Conservation (phyloP, 1,139 yeast genomes). For the Diutina pseudorugosa region DNA sequence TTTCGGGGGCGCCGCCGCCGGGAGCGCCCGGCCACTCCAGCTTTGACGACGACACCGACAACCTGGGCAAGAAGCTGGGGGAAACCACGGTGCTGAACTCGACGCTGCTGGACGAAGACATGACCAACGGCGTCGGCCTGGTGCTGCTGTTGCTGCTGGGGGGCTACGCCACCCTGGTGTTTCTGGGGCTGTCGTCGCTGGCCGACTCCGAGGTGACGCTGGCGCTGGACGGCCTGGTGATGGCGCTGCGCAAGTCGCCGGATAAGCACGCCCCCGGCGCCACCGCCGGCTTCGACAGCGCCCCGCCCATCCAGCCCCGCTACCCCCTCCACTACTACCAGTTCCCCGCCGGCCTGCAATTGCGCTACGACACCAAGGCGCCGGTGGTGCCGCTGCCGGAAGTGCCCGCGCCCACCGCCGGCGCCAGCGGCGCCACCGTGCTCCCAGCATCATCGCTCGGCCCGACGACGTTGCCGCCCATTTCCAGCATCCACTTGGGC, state of each 20-base stretch:
- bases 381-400: neutral
- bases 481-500: neutral
- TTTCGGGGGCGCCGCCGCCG: neutral
- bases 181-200: neutral
- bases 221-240: neutral
- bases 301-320: neutral
- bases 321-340: neutral
- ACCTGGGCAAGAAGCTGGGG: neutral
- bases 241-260: neutral
- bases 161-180: neutral
- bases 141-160: neutral
- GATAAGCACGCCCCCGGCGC: neutral
- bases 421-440: neutral
- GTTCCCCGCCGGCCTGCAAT: neutral
- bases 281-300: neutral
- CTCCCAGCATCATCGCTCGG: neutral
- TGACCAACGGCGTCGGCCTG: neutral
- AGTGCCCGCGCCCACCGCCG: neutral
- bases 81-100: conserved; percentile 2
- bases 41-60: neutral
- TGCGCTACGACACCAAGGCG: neutral
- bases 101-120: neutral
- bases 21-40: neutral
- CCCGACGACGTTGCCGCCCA: neutral
- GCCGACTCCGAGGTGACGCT: neutral